Conservation (phyloP, 1,284 basidiomycete genomes). For the Ganoderma boninense region DNA sequence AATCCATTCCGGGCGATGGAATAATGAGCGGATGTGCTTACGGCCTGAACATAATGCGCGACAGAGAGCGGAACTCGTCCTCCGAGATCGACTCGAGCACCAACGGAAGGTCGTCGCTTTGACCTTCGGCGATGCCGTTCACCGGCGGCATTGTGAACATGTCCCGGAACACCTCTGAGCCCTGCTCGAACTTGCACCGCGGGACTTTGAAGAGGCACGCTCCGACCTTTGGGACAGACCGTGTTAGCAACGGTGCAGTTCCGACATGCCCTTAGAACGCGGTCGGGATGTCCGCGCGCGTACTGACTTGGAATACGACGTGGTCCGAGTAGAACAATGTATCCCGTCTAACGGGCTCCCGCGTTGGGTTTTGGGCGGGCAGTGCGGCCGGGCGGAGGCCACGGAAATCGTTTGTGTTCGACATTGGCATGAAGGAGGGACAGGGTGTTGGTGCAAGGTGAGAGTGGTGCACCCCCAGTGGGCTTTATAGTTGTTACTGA, state of each 20-base stretch:
- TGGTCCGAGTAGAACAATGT: conserved; percentile 21
- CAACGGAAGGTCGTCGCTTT: conserved; percentile 25
- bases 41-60: conserved; percentile 23
- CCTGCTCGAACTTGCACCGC: conserved; percentile 36
- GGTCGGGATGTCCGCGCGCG: background rate
- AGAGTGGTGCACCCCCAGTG: background rate
- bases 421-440: background rate
- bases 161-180: conserved; percentile 39
- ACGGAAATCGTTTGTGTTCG: background rate
- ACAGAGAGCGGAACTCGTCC: conserved; percentile 24
- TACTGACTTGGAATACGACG: conserved; percentile 23
- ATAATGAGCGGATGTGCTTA: conserved; percentile 2
- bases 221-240: conserved; percentile 34
- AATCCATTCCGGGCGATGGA: background rate
- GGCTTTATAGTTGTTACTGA: background rate
- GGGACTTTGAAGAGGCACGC: conserved; percentile 42
- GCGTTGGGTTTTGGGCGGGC: too few species aligned
- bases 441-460: background rate
- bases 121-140: conserved; percentile 17
- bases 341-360: conserved; percentile 9
- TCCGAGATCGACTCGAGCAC: conserved; percentile 24
- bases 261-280: background rate
- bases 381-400: too few species aligned
- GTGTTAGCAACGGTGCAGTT: background rate
- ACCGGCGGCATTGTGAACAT: conserved; percentile 38